phyloP scores from a whole-genome alignment of 108 stramenopile species.

The Nannochloropsis oceanica region DNA sequence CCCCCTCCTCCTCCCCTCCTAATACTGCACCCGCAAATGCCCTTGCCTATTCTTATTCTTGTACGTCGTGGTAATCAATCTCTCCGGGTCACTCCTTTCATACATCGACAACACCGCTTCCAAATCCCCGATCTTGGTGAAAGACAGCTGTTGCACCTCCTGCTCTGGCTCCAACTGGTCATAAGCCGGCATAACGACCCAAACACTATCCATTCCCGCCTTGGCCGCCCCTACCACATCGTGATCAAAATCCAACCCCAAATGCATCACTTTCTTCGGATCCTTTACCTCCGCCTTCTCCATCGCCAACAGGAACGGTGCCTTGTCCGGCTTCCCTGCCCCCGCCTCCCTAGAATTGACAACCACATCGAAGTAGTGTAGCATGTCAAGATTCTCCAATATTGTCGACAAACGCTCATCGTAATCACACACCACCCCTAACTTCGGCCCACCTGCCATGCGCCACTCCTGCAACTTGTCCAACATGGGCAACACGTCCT shows the following conservation, averaged over 20 bases:
- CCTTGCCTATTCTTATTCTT: not conserved
- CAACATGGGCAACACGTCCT: not conserved
- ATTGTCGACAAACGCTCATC: conserved; percentile 8
- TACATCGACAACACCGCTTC: not conserved
- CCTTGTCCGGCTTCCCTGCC: not conserved
- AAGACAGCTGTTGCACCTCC: not conserved
- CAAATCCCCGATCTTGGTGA: not conserved
- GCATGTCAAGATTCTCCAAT: conserved; percentile 14
- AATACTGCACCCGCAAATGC: not conserved
- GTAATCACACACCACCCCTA: conserved; percentile 10
- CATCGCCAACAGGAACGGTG: not conserved
- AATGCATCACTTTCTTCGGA: not conserved
- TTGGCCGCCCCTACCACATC: not conserved
- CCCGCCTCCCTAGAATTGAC: conserved; percentile 7
- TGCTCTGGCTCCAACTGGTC: not conserved
- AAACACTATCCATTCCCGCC: not conserved
- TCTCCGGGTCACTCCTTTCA: not conserved
- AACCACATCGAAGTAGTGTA: conserved; percentile 24
- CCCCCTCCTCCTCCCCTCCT: not conserved
- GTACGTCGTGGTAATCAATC: not conserved
- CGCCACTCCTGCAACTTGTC: not conserved
- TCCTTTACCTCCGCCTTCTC: not conserved
- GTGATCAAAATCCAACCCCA: not conserved
- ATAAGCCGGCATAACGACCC: not conserved
- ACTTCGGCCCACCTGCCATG: conserved; percentile 1